Evolutionary conservation across 2,329 filamentous ascomycete genomes (phyloP), one percentile per base, ranked within the genome.

Genomic region (Pezicula neosporulosa): DNA sequence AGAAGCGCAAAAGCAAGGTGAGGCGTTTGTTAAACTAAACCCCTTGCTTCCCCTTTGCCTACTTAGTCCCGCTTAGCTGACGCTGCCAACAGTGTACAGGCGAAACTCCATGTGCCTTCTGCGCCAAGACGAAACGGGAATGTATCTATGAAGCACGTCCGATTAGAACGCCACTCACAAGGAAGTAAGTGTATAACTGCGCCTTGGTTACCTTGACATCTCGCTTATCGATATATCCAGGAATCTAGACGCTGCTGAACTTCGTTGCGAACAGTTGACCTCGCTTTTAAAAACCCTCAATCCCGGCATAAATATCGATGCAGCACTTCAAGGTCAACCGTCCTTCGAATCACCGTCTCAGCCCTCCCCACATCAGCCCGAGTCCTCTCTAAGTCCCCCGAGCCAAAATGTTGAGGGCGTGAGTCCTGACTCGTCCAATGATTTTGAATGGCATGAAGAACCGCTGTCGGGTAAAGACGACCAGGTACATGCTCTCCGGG

Each of bases 1-100:
- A 57, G 55, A 57, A 57, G 50, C 47, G 55, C 44, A 57, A 55
- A 50, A 55, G 48, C 52, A 57, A 53, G 48, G 55, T 53, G 37
- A 45, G 52, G 35, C 24, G 24, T 24, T 24, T 24, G 3, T 24
- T 24, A 24, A 24, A 24, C 24, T 24, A 24, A 24, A 4, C 24
- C 24, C 24, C 24, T 24, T 24, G 19, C 8, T 10, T 45, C 44
- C n/a, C 33, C 12, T 12, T 35, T 43, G 24, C 19, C 9, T 44
- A 50, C 44, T 49, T 50, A 96, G 91, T 2, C 96, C 90, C 42
- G 91, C 90, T 13, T 88, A 89, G 63, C 89, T 94, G 90, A 96
- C n/a, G 5, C 19, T 30, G 19, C 9, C 35, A 37, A 21, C 24
- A 55, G 55, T 57, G 50, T 44, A 51, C 53, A 19, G 50, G 53